Evolutionary conservation across 345 rosid species (phyloP), one percentile per base, ranked within the genome.

Genomic region (Populus euphratica): DNA sequence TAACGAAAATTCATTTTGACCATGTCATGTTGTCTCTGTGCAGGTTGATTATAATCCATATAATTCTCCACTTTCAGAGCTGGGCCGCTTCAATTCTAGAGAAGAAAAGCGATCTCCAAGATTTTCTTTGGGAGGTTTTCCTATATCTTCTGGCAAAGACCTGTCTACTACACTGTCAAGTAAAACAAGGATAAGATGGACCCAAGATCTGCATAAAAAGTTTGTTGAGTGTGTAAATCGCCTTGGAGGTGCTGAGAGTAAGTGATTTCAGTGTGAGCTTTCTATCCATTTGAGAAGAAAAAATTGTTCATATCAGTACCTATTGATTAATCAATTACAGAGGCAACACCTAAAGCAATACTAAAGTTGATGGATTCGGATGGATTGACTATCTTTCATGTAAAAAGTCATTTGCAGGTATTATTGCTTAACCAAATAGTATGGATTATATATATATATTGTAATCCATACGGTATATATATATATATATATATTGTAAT

Each of bases 361-460:
- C 73, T 96, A 81, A 92, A 89, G 93, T 87, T 92, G 72, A 96
- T 96, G 99, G 94, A 90, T 70, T 88, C 90, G 0, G 91, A 91
- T 61, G 97, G 94, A 74, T 85, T 96, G 79, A 92, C 99, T 38
- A 93, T 96, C 75, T 96, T 92, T 80, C 99, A 96, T 86, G 94
- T 96, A 7, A 96, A 96, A 87, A 93, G 99, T 83, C 99, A 93
- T 77, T 83, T 96, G 90, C 99, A 95, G 93, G 94, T 92, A 54
- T 44, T 66, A 27, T n/a, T 73, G 17, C 14, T 73, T 31, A 5
- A 23, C 6, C 17, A 0, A 4, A 44, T 14, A 61, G 14, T 49
- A 70, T 23, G 47, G 72, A 6, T 18, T 17, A 29, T 54, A 33
- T 33, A 33, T n/a, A n/a, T n/a, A n/a, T n/a, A n/a, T n/a, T n/a